Evolutionary conservation across 2,329 filamentous ascomycete species (phyloP), one percentile per base, ranked within the genome.

Genomic region (Akanthomyces uredinophilus): DNA sequence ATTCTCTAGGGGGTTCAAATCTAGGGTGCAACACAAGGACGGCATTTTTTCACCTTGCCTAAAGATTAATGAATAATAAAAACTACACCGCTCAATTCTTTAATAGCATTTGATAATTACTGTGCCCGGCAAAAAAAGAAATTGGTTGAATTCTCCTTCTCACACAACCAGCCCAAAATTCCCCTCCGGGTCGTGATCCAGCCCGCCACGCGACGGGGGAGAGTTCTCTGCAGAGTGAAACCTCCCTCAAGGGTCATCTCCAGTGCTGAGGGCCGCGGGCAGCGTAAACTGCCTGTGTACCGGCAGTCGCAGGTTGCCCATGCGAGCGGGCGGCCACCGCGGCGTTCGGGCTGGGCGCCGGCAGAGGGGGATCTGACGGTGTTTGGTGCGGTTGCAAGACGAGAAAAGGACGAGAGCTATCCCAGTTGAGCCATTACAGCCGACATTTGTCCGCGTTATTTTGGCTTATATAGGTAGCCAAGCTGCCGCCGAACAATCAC

Each of bases 161-260:
- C 79, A 74, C 74, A 72, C 73, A 72, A 70, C 76, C 76, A 79
- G 76, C 79, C 81, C 84, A 87, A 82, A 76, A 52, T 64, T 75
- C 83, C 83, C 82, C 79, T 73, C 79, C 77, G 80, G 78, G 80
- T 81, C 84, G 86, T 87, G 75, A 82, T 88, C 86, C 86, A 85
- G 76, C 79, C 78, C 85, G 86, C 86, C 85, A 88, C 80, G 80
- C 81, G 81, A 87, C 83, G 86, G 85, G 84, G 85, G 83, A 85
- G 81, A 86, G 79, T 74, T 74, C 85, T 87, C 83, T 88, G 86
- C 85, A 86, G 84, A 87, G 86, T 88, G 83, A 88, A 77, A 63
- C 86, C 86, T 87, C 85, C 82, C 86, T 88, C 80, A 85, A 87
- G 85, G 70, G 73, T 88, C 70, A 78, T 84, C 83, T 84, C 83